Conservation (phyloP, 495 filamentous ascomycete genomes). For the Aspergillus hancockii region DNA sequence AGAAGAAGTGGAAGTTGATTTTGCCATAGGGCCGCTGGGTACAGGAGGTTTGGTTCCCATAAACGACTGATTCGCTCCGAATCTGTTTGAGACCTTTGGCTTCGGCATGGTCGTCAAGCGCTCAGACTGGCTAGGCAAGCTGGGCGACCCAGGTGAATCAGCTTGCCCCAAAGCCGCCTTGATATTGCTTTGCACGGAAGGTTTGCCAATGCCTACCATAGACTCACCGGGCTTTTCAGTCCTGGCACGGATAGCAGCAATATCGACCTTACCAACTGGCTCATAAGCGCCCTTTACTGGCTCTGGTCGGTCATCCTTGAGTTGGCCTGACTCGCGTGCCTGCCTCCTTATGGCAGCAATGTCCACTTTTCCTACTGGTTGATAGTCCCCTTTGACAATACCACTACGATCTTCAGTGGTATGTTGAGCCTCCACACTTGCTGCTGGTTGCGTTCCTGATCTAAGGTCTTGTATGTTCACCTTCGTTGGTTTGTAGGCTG, state of each 20-base stretch:
- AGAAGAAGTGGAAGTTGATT: constrained; percentile 49
- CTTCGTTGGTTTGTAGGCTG: constrained; percentile 91
- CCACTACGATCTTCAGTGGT: constrained; percentile 47
- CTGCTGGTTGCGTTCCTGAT: constrained; percentile 65
- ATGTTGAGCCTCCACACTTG: constrained; percentile 43
- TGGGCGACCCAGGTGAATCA: constrained; percentile 65
- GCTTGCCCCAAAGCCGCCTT: constrained; percentile 46
- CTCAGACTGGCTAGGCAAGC: constrained; percentile 68
- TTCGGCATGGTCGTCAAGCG: constrained; percentile 87
- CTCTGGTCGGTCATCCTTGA: constrained; percentile 73
- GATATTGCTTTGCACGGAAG: constrained; percentile 31
- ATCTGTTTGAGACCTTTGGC: constrained; percentile 89
- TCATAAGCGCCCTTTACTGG: constrained; percentile 90
- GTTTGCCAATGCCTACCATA: constrained; percentile 42
- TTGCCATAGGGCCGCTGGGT: constrained; percentile 61
- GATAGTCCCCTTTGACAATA: constrained; percentile 87
- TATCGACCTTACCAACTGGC: constrained; percentile 92
- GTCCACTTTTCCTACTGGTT: constrained; percentile 93
- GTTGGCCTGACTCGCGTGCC: constrained; percentile 61
- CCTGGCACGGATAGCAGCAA: constrained; percentile 83
- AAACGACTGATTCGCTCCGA: constrained; percentile 68
- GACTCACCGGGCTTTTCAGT: constrained; percentile 64
- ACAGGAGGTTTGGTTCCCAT: constrained; percentile 85
- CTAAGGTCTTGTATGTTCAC: constrained; percentile 81
- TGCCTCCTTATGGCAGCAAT: constrained; percentile 85